Conservation (phyloP, 1,284 basidiomycete species). For the Papiliotrema nemorosa region DNA sequence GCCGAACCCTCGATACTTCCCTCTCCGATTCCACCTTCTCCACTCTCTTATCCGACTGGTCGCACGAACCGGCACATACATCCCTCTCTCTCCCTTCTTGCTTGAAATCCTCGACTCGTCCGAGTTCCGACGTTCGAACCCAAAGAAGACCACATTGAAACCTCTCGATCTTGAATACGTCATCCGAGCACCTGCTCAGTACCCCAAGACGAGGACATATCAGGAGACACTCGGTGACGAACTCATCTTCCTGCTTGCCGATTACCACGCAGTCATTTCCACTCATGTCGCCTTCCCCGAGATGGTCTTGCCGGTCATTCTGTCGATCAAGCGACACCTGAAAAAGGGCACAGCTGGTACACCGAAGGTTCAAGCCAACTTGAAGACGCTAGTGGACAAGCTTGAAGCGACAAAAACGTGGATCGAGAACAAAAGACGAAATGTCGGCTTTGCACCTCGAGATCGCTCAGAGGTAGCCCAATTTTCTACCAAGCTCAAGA, state of each 20-base stretch:
- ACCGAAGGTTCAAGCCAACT: slow-evolving; percentile 51
- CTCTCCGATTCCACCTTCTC: slow-evolving; percentile 70
- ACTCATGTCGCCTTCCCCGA: slow-evolving; percentile 89
- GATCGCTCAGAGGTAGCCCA: slow-evolving; percentile 63
- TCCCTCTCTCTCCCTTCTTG: slow-evolving; percentile 81
- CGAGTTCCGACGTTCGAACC: slow-evolving; percentile 66
- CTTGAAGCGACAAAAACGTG: slow-evolving; percentile 77
- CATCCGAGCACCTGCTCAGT: slow-evolving; percentile 83
- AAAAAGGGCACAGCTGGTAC: slow-evolving; percentile 56
- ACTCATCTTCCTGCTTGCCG: slow-evolving; percentile 69
- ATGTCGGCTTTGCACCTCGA: slow-evolving; percentile 66
- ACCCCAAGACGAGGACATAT: slow-evolving; percentile 84
- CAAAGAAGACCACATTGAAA: slow-evolving; percentile 82
- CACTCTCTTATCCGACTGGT: slow-evolving; percentile 69
- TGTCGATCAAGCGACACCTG: slow-evolving; percentile 64
- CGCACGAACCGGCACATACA: slow-evolving; percentile 76
- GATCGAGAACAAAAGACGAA: slow-evolving; percentile 66
- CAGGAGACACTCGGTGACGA: slow-evolving; percentile 82
- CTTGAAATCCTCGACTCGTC: slow-evolving; percentile 80
- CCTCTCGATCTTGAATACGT: slow-evolving; percentile 85
- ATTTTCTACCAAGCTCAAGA: slow-evolving; percentile 64
- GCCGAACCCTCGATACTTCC: slow-evolving; percentile 73
- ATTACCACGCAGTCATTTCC: slow-evolving; percentile 65
- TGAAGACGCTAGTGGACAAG: slow-evolving; percentile 76
- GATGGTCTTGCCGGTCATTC: slow-evolving; percentile 77